Evolutionary conservation across 441 rosid species (phyloP).

Genomic region (Eruca vesicaria): DNA sequence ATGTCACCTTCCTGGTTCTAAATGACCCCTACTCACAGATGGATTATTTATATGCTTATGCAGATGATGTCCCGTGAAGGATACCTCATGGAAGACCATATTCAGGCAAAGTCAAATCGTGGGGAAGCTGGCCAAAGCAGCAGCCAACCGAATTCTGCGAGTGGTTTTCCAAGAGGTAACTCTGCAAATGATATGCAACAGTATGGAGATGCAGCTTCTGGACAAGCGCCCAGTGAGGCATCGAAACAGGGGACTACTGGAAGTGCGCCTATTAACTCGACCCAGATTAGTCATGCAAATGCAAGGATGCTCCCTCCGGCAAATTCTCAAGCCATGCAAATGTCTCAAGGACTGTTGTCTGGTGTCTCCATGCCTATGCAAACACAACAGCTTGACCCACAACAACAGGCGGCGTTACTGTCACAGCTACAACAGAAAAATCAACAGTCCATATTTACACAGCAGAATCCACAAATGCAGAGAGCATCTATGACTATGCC

Average conservation of each 20-base stretch:
- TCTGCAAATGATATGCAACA: constrained; percentile 57
- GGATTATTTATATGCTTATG: constrained; percentile 34
- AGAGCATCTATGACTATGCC: constrained; percentile 68
- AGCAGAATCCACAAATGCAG: constrained; percentile 74
- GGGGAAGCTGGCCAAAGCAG: constrained; percentile 44
- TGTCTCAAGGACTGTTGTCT: constrained; percentile 70
- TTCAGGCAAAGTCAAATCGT: constrained; percentile 55
- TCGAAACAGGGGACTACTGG: constrained; percentile 55
- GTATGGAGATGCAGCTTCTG: constrained; percentile 57
- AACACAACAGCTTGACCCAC: constrained; percentile 61
- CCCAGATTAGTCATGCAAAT: constrained; percentile 53
- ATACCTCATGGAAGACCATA: constrained; percentile 49
- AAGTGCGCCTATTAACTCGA: constrained; percentile 47
- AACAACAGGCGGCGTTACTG: constrained; percentile 50
- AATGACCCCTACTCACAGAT: constrained; percentile 18
- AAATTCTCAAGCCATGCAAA: constrained; percentile 70
- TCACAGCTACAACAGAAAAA: constrained; percentile 50
- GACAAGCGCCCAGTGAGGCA: constrained; percentile 55
- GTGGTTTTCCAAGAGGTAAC: constrained; percentile 60
- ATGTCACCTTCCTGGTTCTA: constrained; percentile 11
- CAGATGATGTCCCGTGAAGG: constrained; percentile 89
- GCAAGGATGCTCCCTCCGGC: constrained; percentile 76
- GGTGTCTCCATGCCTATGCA: constrained; percentile 70
- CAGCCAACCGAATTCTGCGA: constrained; percentile 55
- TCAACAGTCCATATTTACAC: constrained; percentile 65